Evolutionary conservation across 345 rosid species (phyloP).

Genomic region (Citrus australasica): DNA sequence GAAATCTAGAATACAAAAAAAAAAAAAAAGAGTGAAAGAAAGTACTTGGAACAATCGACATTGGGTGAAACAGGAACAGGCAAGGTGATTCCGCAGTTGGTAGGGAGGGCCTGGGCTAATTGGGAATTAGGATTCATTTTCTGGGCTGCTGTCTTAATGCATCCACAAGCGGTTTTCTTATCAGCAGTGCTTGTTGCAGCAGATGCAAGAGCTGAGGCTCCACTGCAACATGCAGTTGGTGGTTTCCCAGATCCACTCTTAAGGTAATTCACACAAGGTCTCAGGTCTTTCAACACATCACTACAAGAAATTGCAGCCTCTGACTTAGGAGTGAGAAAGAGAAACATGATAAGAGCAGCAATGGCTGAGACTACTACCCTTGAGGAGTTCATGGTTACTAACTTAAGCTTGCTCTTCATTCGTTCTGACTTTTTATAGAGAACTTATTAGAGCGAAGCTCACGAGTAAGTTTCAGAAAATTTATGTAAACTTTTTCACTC

Average conservation of each 20-base stretch:
- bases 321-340: conserved; percentile 16
- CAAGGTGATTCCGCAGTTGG: conserved; percentile 35
- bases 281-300: conserved; percentile 26
- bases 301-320: conserved; percentile 30
- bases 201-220: conserved; percentile 29
- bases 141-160: conserved; percentile 32
- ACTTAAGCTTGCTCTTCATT: not conserved
- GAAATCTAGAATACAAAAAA: not conserved
- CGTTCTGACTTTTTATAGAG: conserved; percentile 7
- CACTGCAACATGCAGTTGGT: conserved; percentile 32
- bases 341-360: conserved; percentile 17
- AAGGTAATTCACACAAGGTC: conserved; percentile 33
- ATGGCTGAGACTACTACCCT: not conserved
- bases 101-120: conserved; percentile 30
- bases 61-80: conserved; percentile 25
- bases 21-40: not conserved
- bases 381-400: conserved; percentile 23
- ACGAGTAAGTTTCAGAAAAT: not conserved
- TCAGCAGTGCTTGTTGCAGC: conserved; percentile 25
- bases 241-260: conserved; percentile 27
- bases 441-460: not conserved
- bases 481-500: not conserved
- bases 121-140: conserved; percentile 25
- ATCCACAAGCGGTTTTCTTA: conserved; percentile 29
- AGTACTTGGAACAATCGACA: conserved; percentile 35